Evolutionary conservation across 129 eudicot species (phyloP).

Genomic region (Helichrysum umbraculigerum): DNA sequence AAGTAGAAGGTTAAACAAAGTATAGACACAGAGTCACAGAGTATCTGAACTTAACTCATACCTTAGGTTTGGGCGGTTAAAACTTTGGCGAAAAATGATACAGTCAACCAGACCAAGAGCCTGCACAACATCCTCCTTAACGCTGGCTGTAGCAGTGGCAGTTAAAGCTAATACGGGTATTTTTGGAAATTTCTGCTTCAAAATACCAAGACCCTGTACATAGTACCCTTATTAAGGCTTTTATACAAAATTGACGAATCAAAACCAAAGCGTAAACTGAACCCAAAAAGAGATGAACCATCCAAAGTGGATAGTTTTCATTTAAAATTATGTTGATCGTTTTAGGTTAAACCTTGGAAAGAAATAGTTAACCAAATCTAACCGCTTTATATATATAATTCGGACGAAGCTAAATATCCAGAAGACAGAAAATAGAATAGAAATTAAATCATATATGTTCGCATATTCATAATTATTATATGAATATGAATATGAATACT

Average conservation of each 20-base stretch:
- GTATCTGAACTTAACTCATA: slow-evolving; percentile 30
- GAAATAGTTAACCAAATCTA: not conserved
- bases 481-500: too few relatives aligned
- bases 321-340: not conserved
- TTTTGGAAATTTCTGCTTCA: slow-evolving; percentile 90
- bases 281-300: not conserved
- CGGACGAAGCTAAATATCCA: too few relatives aligned
- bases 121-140: slow-evolving; percentile 98
- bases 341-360: not conserved
- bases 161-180: slow-evolving; percentile 96
- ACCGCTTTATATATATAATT: not conserved
- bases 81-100: slow-evolving; percentile 91
- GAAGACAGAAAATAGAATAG: too few relatives aligned
- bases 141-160: slow-evolving; percentile 96
- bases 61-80: slow-evolving; percentile 89
- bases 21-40: not conserved
- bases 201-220: slow-evolving; percentile 90
- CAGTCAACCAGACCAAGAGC: slow-evolving; percentile 97
- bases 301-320: not conserved
- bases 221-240: slow-evolving; percentile 11
- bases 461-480: too few relatives aligned
- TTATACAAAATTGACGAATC: not conserved
- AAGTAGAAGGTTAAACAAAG: slow-evolving; percentile 17
- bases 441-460: too few relatives aligned
- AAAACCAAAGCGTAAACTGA: not conserved